These are phyloP conservation scores for Kalmusia sp. DNA, from an alignment of 2,329 filamentous ascomycete genomes.

Conservation along the genomic window DNA sequence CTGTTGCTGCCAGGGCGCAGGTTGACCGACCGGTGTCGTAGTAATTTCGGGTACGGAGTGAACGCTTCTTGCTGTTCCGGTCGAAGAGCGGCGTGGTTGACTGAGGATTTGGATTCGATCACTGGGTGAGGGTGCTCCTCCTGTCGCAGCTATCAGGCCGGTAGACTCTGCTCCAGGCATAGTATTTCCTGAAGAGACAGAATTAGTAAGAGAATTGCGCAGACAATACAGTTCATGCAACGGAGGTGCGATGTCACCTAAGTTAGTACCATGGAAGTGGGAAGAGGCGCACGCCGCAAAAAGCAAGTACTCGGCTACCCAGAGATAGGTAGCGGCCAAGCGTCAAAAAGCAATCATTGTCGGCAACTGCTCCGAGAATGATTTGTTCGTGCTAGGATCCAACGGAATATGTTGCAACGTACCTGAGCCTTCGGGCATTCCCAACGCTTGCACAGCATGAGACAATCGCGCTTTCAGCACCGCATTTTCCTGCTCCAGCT, in stretches of 20 bases:
- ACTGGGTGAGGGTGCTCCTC: slow-evolving; percentile 46
- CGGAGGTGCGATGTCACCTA: too few relatives aligned
- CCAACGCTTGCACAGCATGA: slow-evolving; percentile 51
- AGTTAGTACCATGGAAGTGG: slow-evolving; percentile 13
- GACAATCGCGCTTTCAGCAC: slow-evolving; percentile 58
- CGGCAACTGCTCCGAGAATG: slow-evolving; percentile 27
- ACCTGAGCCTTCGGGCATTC: slow-evolving; percentile 46
- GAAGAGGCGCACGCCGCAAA: slow-evolving; percentile 17
- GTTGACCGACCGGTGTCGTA: slow-evolving; percentile 44
- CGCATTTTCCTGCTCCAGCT: slow-evolving; percentile 63
- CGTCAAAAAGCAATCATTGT: slow-evolving; percentile 35
- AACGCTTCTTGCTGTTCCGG: slow-evolving; percentile 45
- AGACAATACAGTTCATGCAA: too few relatives aligned
- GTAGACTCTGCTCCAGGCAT: slow-evolving; percentile 25
- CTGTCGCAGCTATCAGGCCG: slow-evolving; percentile 32
- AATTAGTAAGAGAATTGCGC: slow-evolving; percentile 14
- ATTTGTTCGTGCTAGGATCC: slow-evolving; percentile 33
- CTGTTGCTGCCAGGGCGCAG: slow-evolving; percentile 45
- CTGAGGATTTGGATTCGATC: slow-evolving; percentile 49
- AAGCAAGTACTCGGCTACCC: slow-evolving; percentile 30
- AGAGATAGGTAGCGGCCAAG: slow-evolving; percentile 32
- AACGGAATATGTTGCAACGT: slow-evolving; percentile 33
- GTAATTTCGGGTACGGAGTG: slow-evolving; percentile 47
- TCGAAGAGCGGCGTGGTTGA: slow-evolving; percentile 46
- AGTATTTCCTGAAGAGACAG: slow-evolving; percentile 19